A percentile compares a stretch with the other conserved stretches of the same genome.
Evolutionary conservation across 176 grass and related monocot genomes (phyloP).

Genomic region (Zea mays): DNA sequence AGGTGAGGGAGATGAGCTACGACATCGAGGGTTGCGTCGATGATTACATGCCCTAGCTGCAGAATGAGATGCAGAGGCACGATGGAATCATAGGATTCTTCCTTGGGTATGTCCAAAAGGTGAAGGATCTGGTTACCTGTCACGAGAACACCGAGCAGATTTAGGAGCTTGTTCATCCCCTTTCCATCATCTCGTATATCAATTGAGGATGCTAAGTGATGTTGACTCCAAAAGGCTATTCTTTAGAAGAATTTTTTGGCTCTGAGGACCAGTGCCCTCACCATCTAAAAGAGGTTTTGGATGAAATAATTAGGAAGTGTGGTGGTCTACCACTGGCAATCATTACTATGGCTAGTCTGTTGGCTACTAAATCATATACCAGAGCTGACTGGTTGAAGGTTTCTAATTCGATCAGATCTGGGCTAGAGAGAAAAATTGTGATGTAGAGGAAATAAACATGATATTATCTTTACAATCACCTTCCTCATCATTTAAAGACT

Average conservation of each 20-base stretch:
- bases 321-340: too few species aligned
- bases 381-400: conserved; percentile 44
- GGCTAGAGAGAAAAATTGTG: conserved; percentile 44
- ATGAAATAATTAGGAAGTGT: too few species aligned
- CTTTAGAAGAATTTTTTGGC: too few species aligned
- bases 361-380: too few species aligned
- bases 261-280: too few species aligned
- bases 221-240: too few species aligned
- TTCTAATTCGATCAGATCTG: conserved; percentile 41
- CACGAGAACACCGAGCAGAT: conserved; percentile 23
- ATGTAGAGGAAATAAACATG: conserved; percentile 51
- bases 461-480: conserved; percentile 49
- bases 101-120: neutral
- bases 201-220: too few species aligned
- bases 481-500: conserved; percentile 48
- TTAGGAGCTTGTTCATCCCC: too few species aligned
- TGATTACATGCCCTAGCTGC: neutral
- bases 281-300: conserved; percentile 33
- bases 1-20: conserved; percentile 44
- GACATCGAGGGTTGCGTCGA: conserved; percentile 33
- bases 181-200: too few species aligned
- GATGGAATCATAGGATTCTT: conserved; percentile 4
- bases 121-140: neutral
- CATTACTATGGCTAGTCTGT: too few species aligned
- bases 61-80: neutral